Evolutionary conservation across 1,284 basidiomycete genomes (phyloP), one percentile per base, ranked within the genome.

Genomic region (Sanghuangporus weigelae): DNA sequence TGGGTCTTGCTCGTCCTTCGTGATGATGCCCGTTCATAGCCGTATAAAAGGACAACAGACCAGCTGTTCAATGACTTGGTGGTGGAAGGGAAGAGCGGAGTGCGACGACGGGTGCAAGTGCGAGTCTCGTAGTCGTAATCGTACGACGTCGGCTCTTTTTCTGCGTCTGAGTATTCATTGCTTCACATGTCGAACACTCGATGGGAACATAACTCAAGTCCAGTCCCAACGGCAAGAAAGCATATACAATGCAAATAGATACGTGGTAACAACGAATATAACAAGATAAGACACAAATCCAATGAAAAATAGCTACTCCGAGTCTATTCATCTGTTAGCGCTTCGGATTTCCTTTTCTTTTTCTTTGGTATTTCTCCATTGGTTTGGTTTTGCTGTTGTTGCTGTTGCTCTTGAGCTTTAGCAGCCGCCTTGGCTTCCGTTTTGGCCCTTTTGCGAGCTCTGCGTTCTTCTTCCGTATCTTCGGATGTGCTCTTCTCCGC

Each of bases 401-500:
- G 26, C 26, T 31, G 26, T 31, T 31, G 26, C 26, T 31, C 3
- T 46, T 46, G 44, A 46, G 44, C 16, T 46, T 46, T 11, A 1
- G 44, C 44, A 46, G 44, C 44, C 8, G 16, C 83, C 73, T 91
- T 91, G 71, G 87, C 87, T 54, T 84, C 84, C 73, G 92, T 89
- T 68, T 81, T 81, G 11, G 85, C 87, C 74, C 84, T 84, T 73
- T 86, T 92, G 73, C 79, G 81, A 60, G 89, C 85, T 73, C 90
- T 92, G 67, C 83, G 82, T 72, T 89, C 84, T 64, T 84, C 87
- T 71, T 88, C 85, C 62, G 88, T 90, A 73, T 89, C 85, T 64
- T 81, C 81, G 36, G 76, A 67, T 71, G 80, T 71, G 8, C 60
- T 68, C 31, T 66, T 68, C n/a, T 67, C 62, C 26, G 58, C 65